These are phyloP conservation scores for Kuraishia capsulata DNA, from an alignment of 805 yeast species.

Conservation along the genomic window DNA sequence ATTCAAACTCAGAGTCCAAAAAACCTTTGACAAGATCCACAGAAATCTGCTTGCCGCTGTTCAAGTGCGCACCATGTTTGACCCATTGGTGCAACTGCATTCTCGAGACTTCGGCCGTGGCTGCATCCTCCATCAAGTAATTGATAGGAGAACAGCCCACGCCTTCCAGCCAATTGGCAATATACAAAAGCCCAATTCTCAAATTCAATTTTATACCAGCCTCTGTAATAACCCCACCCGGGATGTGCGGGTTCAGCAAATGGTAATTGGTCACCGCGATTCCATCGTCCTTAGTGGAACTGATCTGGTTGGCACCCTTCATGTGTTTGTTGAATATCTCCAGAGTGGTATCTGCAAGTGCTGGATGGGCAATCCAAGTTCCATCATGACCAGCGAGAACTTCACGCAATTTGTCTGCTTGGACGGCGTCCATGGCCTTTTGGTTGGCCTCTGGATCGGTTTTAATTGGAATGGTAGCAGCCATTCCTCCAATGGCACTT, in stretches of 20 bases:
- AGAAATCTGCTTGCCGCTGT: constrained; percentile 44
- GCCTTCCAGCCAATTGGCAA: constrained; percentile 69
- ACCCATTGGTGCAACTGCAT: constrained; percentile 72
- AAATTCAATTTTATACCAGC: constrained; percentile 57
- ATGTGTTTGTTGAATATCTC: constrained; percentile 65
- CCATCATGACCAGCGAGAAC: constrained; percentile 78
- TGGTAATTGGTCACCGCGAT: constrained; percentile 15
- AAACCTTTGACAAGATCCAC: constrained; percentile 39
- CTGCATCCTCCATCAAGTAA: constrained; percentile 72
- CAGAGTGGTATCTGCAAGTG: constrained; percentile 64
- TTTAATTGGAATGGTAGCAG: constrained; percentile 79
- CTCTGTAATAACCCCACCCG: constrained; percentile 53
- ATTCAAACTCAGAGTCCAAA: constrained; percentile 46
- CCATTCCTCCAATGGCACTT: constrained; percentile 89
- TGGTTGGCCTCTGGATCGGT: constrained; percentile 54
- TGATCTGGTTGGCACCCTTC: constrained; percentile 75
- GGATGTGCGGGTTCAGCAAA: constrained; percentile 50
- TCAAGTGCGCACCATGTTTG: constrained; percentile 42
- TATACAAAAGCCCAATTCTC: constrained; percentile 56
- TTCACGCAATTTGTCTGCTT: constrained; percentile 69
- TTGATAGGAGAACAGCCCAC: constrained; percentile 69
- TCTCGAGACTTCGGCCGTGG: constrained; percentile 72
- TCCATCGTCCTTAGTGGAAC: constrained; percentile 22
- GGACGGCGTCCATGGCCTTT: constrained; percentile 63
- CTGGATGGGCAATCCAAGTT: constrained; percentile 90